Base-by-base conservation (phyloP, 148 eudicot species). In the Rhododendron ferrugineum region DNA sequence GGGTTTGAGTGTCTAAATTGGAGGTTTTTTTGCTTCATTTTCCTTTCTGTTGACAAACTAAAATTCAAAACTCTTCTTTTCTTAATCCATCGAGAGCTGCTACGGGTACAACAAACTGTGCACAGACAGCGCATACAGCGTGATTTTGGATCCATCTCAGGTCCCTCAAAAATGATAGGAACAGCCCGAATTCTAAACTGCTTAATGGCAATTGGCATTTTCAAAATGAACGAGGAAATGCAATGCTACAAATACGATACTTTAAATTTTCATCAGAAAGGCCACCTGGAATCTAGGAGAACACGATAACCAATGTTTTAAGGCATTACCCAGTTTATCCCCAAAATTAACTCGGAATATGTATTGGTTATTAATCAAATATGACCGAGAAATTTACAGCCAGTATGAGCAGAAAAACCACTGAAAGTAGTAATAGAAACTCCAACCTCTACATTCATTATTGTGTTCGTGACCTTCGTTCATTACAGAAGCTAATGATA, bases 401-500 rank as follows among this genome's bases (percentile, higher is more conserved):
- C 32, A 62, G 16, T 16, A 18, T 47, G 28, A 70, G 52, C 7
- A 11, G 40, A 42, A 82, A 42, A 68, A 47, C 44, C 44, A 44
- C 15, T 0, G 62, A 16, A 44, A 68, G 49, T 37, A 32, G 68
- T 11, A 28, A 32, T 46, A 82, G 74, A 77, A 60, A 78, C 73
- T 64, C 47, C 77, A 50, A 58, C 75, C 56, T 22, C 42, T 54
- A 28, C 49, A 68, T 40, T 78, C 78, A 9, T 18, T 54, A 36
- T 36, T 66, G 68, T 52, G 82, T 40, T 79, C 80, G 52, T 79
- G 28, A 58, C 44, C 56, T 76, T 84, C 56, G 26, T 84, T 77
- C 73, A 83, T 49, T 87, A 84, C 88, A 87, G 9, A 70, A 79
- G 84, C 81, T 22, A 86, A 70, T 30, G 37, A 47, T 36, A 20